phyloP scores from a whole-genome alignment of 2,329 filamentous ascomycete species.

The Trichocomaceae sp. region DNA sequence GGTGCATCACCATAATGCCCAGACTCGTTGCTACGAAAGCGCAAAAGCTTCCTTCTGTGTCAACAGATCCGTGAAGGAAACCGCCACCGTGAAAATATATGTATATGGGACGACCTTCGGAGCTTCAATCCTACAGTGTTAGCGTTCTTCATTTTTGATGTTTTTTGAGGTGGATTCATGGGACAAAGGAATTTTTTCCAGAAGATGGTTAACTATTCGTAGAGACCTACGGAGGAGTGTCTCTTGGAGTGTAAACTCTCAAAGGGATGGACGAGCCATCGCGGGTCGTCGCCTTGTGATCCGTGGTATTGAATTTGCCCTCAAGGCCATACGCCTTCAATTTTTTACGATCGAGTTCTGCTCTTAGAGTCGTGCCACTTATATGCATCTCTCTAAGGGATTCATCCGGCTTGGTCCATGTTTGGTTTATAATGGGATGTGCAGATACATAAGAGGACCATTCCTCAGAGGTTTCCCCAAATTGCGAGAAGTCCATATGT shows the following conservation, averaged over 20 bases:
- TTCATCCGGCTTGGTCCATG: background rate
- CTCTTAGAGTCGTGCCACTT: background rate
- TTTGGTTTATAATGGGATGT: constrained; percentile 4
- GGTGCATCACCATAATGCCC: background rate
- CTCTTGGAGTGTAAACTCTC: background rate
- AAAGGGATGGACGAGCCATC: background rate
- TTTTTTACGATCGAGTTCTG: background rate
- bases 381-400: background rate
- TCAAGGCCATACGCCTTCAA: background rate
- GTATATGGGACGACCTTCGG: constrained; percentile 4
- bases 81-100: constrained; percentile 7
- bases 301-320: background rate
- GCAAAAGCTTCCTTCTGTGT: constrained; percentile 2
- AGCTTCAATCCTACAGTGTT: background rate
- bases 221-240: background rate
- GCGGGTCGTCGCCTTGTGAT: background rate
- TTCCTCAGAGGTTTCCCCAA: background rate
- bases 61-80: constrained; percentile 1
- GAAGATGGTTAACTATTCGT: background rate
- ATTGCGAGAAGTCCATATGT: constrained; percentile 3
- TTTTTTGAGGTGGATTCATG: background rate
- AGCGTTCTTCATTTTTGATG: background rate
- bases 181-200: background rate
- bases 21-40: background rate
- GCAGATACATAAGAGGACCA: constrained; percentile 2